Evolutionary conservation across 1,139 yeast genomes (phyloP), one percentile per base, ranked within the genome.

Genomic region (Hanseniaspora gamundiae): DNA sequence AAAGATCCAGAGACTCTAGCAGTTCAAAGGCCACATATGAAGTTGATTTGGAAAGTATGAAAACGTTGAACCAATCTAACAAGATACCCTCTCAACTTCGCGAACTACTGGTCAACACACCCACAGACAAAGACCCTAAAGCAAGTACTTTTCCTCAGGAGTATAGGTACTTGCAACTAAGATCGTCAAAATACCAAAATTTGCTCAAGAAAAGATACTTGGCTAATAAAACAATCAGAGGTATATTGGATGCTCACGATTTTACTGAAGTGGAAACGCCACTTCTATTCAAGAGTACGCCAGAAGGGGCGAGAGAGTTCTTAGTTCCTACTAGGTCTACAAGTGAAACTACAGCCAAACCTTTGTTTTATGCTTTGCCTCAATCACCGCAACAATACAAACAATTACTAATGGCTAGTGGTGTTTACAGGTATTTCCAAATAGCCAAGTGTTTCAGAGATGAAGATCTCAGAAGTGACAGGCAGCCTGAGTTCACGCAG

Each of bases 341-440:
- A 3, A 39, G 42, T 14, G 40, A 45, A 14, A 43, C 45, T 21
- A 45, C 40, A 11, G 35, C 39, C 4, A 64, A 70, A 16, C 68
- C 72, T 11, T 65, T 70, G 38, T 84, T 85, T 60, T 91, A 88
- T 59, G 96, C 98, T 0, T 68, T 91, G 38, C 96, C 97, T 0
- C 99, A 91, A 61, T 84, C 95, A 21, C 99, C 99, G 0, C 99
- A 91, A 58, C 98, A 91, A 58, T 91, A 88, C 57, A 91, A 93
- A 58, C 98, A 91, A 62, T 69, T 91, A 33, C 66, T 91, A 38
- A 91, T 91, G 91, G 94, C 96, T 4, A 80, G 95, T 35, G 99
- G 98, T 0, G 76, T 93, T 40, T 73, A 82, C 44, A 72, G 75
- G 42, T 91, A 91, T 62, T 91, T 78, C 60, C 98, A 91, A 61